Evolutionary conservation across 768 basidiomycete species (phyloP).

Genomic region (Trichaptum fuscoviolaceum): DNA sequence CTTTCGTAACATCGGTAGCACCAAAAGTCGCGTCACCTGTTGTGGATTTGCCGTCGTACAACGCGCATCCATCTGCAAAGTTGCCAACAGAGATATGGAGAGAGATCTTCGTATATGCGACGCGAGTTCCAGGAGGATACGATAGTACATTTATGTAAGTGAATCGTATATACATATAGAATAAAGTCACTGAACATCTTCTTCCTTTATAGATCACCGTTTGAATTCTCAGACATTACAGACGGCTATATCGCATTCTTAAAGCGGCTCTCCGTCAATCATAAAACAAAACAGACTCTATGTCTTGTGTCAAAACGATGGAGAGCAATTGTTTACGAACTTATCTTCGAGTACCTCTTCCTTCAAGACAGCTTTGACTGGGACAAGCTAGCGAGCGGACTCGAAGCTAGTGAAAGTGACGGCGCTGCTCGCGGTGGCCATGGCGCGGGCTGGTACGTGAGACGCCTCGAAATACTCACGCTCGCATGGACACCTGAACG

Average conservation of each 20-base stretch:
- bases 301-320: background rate
- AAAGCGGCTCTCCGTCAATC: background rate
- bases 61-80: background rate
- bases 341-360: slow-evolving; percentile 4
- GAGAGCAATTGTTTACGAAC: background rate
- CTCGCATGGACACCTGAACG: background rate
- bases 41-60: background rate
- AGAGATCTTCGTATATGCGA: background rate
- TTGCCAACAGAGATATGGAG: background rate
- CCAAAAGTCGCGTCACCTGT: background rate
- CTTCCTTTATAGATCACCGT: background rate
- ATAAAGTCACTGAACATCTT: background rate
- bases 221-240: background rate
- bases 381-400: background rate
- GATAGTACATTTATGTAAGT: slow-evolving; percentile 1
- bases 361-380: background rate
- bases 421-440: background rate
- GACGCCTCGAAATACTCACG: slow-evolving; percentile 1
- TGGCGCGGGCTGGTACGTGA: slow-evolving; percentile 5
- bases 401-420: background rate
- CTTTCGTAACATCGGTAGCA: background rate
- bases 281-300: background rate
- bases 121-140: background rate
- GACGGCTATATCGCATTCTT: slow-evolving; percentile 3
- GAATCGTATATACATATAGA: background rate